A percentile compares a stretch with the other conserved stretches of the same genome.
phyloP scores from a whole-genome alignment of 495 filamentous ascomycete genomes.

The Penicillium daleae region DNA sequence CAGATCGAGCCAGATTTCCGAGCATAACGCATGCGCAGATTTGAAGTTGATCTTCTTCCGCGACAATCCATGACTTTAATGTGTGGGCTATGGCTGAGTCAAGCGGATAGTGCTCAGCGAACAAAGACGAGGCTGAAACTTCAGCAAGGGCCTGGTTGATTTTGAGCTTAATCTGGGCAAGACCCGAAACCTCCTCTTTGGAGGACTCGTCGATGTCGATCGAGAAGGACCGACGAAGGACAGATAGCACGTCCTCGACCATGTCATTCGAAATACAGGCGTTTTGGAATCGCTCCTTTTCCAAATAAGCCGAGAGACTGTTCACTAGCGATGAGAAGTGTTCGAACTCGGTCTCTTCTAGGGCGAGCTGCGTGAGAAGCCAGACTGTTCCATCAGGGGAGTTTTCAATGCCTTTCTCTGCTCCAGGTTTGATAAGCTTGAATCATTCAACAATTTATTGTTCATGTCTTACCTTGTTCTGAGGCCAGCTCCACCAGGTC shows the following conservation, averaged over 20 bases:
- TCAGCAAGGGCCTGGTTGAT: constrained; percentile 65
- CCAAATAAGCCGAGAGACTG: constrained; percentile 39
- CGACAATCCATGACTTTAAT: constrained; percentile 58
- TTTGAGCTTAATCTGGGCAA: constrained; percentile 57
- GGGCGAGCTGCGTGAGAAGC: constrained; percentile 41
- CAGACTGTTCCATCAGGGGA: constrained; percentile 47
- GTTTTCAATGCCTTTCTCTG: constrained; percentile 41
- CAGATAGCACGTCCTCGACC: constrained; percentile 36
- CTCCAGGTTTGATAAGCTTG: constrained; percentile 8
- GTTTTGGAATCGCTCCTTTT: constrained; percentile 46
- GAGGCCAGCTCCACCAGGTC: constrained; percentile 46
- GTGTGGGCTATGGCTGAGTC: constrained; percentile 52
- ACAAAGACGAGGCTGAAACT: constrained; percentile 60
- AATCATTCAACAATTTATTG: background rate
- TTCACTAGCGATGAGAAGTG: constrained; percentile 42
- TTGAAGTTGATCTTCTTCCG: constrained; percentile 60
- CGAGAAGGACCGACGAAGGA: constrained; percentile 38
- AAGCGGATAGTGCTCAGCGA: constrained; percentile 54
- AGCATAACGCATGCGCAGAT: constrained; percentile 76
- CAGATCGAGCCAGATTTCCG: constrained; percentile 77
- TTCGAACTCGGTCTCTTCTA: constrained; percentile 28
- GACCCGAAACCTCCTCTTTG: constrained; percentile 52
- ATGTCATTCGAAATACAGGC: constrained; percentile 42
- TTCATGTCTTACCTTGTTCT: constrained; percentile 42
- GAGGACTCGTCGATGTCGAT: constrained; percentile 34